Evolutionary conservation across 768 basidiomycete genomes (phyloP), one percentile per base, ranked within the genome.

Genomic region (Mycena pura): DNA sequence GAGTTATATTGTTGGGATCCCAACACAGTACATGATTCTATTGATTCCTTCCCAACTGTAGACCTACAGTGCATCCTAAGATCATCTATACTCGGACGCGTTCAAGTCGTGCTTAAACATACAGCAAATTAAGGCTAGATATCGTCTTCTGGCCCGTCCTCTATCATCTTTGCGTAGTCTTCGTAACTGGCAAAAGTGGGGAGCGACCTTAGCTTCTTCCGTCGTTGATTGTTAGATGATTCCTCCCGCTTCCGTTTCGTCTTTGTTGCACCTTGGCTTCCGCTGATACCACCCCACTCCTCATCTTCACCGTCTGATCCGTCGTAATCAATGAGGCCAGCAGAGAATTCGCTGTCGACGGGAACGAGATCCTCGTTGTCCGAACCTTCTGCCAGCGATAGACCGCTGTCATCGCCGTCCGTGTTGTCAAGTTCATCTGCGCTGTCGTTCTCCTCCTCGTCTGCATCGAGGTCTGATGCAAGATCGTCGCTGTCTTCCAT

Each of bases 161-260:
- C 93, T 57, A 94, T 95, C 85, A 94, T 81, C 76, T 80, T 87
- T 43, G 88, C 89, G 66, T 93, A 95, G 57, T 93, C 92, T 59
- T 95, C 93, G 68, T 93, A 93, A 69, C 86, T 91, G 11, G 92
- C 93, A 70, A 95, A 95, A 32, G 89, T 93, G 5, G 91, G 91
- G 64, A 93, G 70, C 10, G 84, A 81, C 57, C 79, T 80, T 70
- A 84, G 69, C 76, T 88, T 93, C 79, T 92, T 92, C 75, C 87
- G 82, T 75, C 81, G 74, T 39, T 68, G 72, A 34, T 59, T 63
- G 48, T n/a, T n/a, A n/a, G 58, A 67, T 15, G 68, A 73, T 8
- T 78, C 77, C 36, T 74, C 73, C 41, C 76, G 69, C 61, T 84
- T 86, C 60, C 84, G 78, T 70, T 83, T 86, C n/a, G n/a, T n/a